Evolutionary conservation across 371 early-diverging fungal genomes (phyloP), one percentile per base, ranked within the genome.

Genomic region (Sporodiniella umbellata): DNA sequence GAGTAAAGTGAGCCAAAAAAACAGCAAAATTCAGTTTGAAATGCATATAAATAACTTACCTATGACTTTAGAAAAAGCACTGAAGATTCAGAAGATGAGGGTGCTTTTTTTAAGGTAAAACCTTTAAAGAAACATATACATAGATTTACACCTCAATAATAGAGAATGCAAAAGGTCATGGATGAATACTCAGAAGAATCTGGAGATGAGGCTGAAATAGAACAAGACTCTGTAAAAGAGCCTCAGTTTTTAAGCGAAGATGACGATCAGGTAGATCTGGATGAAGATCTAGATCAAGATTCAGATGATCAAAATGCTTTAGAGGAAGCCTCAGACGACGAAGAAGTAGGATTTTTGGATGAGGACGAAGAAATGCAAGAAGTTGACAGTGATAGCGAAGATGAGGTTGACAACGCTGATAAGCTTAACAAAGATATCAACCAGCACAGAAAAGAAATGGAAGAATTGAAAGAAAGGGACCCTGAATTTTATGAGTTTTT

Each of bases 401-500:
- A 80, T 7, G 72, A 37, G 8, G 66, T 60, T 23, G 71, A 66
- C 42, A 51, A 35, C 38, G 59, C 37, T 14, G 70, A 68, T 53
- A 78, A 73, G 42, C 59, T 79, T 17, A 78, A 74, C 30, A 69
- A 71, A 30, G 83, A 86, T 42, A 81, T 75, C 37, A 60, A 70
- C 4, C 59, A 73, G 39, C 88, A 92, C 61, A 87, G 87, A 67
- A 51, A 78, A 48, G 78, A 93, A 60, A 64, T 93, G 48, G 89
- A 93, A 45, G 59, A 57, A 5, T 75, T 95, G 60, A 85, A 89
- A 56, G 75, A 86, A 51, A 84, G 80, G 54, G 96, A 96, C 61
- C 95, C 96, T 6, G 85, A 88, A 54, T 94, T 95, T 63, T 92
- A 87, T 75, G 74, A 95, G 62, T 96, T 75, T 66, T 70, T 97